Percentiles rank a stretch among this genome's conserved stretches.
Conservation (phyloP, 345 rosid genomes). For the Linum tenue region DNA sequence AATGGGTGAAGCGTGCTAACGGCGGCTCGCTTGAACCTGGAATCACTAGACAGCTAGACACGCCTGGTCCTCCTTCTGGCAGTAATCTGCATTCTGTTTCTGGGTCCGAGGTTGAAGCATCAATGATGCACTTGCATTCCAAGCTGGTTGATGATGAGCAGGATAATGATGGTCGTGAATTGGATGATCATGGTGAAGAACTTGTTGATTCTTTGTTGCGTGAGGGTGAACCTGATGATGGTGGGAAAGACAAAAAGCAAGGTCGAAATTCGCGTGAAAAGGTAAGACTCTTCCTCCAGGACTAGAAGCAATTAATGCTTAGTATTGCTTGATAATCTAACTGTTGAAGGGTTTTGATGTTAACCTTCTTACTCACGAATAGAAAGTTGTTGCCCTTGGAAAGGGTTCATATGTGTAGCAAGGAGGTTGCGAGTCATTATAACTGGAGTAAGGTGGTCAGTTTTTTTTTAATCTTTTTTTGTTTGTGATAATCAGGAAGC, state of each 20-base stretch:
- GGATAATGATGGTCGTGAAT: constrained; percentile 21
- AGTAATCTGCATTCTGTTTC: constrained; percentile 45
- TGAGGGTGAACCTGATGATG: constrained; percentile 42
- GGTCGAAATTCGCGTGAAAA: constrained; percentile 26
- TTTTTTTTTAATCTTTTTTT: neutral
- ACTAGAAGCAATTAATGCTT: neutral
- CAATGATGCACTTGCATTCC: constrained; percentile 28
- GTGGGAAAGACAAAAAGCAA: constrained; percentile 36
- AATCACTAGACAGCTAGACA: constrained; percentile 50
- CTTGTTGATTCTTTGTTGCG: constrained; percentile 44
- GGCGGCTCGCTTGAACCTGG: constrained; percentile 22
- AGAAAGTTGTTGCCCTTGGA: neutral
- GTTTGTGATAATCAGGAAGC: constrained; percentile 43
- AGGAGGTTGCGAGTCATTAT: neutral
- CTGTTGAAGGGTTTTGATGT: neutral
- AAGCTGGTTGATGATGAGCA: constrained; percentile 18
- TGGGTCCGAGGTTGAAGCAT: constrained; percentile 35
- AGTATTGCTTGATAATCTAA: neutral
- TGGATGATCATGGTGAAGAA: constrained; percentile 45
- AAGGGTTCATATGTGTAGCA: neutral
- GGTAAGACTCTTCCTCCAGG: constrained; percentile 7
- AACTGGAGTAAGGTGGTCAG: too few species aligned
- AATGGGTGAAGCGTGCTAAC: constrained; percentile 16
- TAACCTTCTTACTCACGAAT: neutral
- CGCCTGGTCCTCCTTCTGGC: constrained; percentile 51